Percentiles rank a stretch among this genome's conserved stretches.
Conservation (phyloP, 2,329 filamentous ascomycete genomes). For the Helotiales sp. region DNA sequence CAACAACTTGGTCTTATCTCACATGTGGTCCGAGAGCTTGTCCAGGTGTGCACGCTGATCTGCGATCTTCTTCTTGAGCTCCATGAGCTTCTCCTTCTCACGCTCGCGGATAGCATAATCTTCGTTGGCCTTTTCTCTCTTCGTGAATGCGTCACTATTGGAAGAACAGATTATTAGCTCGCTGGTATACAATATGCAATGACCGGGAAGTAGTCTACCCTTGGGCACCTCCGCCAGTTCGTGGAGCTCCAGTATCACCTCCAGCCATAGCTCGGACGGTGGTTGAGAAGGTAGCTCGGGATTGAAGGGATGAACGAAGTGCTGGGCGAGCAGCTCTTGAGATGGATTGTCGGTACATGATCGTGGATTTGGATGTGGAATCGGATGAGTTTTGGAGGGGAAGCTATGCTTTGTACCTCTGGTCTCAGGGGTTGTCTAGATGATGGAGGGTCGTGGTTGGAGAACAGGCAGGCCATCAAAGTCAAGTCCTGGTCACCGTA, state of each 20-base stretch:
- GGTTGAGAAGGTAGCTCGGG: conserved; percentile 55
- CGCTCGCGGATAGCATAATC: conserved; percentile 81
- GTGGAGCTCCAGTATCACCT: conserved; percentile 53
- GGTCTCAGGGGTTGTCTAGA: conserved; percentile 23
- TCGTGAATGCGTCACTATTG: conserved; percentile 83
- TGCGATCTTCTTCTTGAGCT: conserved; percentile 70
- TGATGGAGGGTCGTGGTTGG: conserved; percentile 28
- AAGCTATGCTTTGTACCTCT: conserved; percentile 21
- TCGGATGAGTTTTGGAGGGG: conserved; percentile 11
- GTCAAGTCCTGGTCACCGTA: neutral
- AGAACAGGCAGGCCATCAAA: conserved; percentile 6
- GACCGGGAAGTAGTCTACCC: conserved; percentile 18
- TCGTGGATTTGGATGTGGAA: conserved; percentile 30
- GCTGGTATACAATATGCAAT: neutral
- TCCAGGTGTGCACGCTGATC: conserved; percentile 83
- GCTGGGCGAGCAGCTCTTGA: conserved; percentile 49
- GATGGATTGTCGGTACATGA: conserved; percentile 65
- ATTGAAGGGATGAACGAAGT: conserved; percentile 46
- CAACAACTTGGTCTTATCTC: conserved; percentile 38
- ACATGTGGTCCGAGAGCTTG: conserved; percentile 87
- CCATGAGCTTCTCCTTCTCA: conserved; percentile 85
- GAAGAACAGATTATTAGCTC: conserved; percentile 19
- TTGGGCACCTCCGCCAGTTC: conserved; percentile 19
- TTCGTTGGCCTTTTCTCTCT: conserved; percentile 86
- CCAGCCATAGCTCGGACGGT: conserved; percentile 54